phyloP scores from a whole-genome alignment of 805 yeast species.

The Ogataea allantospora region DNA sequence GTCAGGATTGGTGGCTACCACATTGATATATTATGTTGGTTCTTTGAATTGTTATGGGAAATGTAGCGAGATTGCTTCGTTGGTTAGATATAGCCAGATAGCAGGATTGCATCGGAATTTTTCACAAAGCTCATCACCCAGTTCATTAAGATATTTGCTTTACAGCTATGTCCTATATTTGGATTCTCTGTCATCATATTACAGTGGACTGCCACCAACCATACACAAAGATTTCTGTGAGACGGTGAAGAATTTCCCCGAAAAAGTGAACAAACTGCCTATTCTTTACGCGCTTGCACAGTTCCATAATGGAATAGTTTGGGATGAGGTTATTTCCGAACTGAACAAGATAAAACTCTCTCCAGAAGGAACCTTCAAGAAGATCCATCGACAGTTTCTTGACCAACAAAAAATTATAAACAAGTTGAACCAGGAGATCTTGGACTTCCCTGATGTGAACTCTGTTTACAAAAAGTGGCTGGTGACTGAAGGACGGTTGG shows the following conservation, averaged over 20 bases:
- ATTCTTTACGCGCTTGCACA: constrained; percentile 17
- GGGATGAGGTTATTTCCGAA: constrained; percentile 18
- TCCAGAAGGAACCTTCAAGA: constrained; percentile 5
- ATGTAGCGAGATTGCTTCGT: constrained; percentile 14
- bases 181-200: constrained; percentile 24
- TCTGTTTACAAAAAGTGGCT: constrained; percentile 14
- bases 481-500: constrained; percentile 21
- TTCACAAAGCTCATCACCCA: constrained; percentile 4
- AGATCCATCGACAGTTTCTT: constrained; percentile 9
- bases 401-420: constrained; percentile 12
- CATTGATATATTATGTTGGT: constrained; percentile 23
- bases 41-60: constrained; percentile 21
- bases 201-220: constrained; percentile 24
- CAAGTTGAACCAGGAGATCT: constrained; percentile 10
- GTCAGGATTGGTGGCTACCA: constrained; percentile 17
- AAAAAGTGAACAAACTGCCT: constrained; percentile 11
- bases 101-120: constrained; percentile 24
- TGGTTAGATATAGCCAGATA: constrained; percentile 18
- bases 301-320: constrained; percentile 19
- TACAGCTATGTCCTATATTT: constrained; percentile 24
- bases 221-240: constrained; percentile 19
- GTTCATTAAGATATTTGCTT: constrained; percentile 19
- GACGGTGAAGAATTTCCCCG: constrained; percentile 15
- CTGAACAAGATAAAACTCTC: constrained; percentile 18
- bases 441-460: background rate